Base-by-base conservation (phyloP, 2,329 filamentous ascomycete genomes). In the Cadophora gregata region DNA sequence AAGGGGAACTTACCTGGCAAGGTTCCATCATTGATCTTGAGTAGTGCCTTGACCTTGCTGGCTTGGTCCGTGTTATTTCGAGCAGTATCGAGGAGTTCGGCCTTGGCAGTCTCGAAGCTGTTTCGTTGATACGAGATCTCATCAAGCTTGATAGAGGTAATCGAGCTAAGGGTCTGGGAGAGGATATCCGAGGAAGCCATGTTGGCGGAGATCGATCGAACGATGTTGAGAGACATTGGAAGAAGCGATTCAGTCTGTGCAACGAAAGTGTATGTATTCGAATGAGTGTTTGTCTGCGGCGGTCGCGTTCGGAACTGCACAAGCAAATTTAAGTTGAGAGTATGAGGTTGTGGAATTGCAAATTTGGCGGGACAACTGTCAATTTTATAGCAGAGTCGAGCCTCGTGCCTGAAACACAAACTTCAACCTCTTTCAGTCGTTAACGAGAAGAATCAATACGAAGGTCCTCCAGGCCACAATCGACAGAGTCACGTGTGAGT, bases 111-210 rank as follows among this genome's bases (percentile, higher is more conserved):
- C 63, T 84, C 80, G 70, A 85, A 88, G 2, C 80, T 75, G 0
- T 75, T 74, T 45, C 82, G 83, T 67, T 86, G 81, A 66, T 82
- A 83, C 21, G 81, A 78, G 8, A 88, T 80, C 71, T 88, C 83
- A 19, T 79, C 77, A 66, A 88, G 82, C 72, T 88, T 88, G 69
- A 83, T 84, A 29, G 78, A 75, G n/a, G 84, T 87, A 72, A 86
- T 84, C 45, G 83, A 82, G 56, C 81, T 80, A 31, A 87, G 80
- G 19, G 84, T 85, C 62, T 85, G 80, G 12, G 84, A 84, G 25
- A 86, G 77, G 59, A 79, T 71, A 29, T 77, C 75, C 21, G 75
- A 73, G 56, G 77, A 79, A 58, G 77, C 77, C 77, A 79, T 79
- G 59, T 19, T 67, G 31, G 21, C 31, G 27, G 25, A 60, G 21